Evolutionary conservation across 257 asterid genomes (phyloP).

Genomic region (Osmanthus fragrans): DNA sequence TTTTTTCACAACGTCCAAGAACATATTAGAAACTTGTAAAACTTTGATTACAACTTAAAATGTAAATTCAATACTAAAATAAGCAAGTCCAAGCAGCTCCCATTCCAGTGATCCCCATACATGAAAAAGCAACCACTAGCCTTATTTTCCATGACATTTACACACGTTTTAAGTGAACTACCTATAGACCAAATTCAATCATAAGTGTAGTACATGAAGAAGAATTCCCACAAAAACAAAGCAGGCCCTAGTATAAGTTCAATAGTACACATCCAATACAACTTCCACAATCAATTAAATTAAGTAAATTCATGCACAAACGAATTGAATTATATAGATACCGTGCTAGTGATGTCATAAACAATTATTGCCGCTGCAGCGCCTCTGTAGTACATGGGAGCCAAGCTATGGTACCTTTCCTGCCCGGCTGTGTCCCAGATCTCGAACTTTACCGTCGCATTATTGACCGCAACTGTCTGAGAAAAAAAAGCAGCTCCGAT

Average conservation of each 20-base stretch:
- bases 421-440: slow-evolving; percentile 99
- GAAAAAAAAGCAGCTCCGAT: slow-evolving; percentile 97
- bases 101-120: not conserved
- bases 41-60: not conserved
- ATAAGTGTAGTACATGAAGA: not conserved
- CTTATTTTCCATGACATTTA: not conserved
- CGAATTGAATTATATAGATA: slow-evolving; percentile 19
- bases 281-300: not conserved
- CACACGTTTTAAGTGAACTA: not conserved
- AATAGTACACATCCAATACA: not conserved
- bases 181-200: not conserved
- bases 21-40: not conserved
- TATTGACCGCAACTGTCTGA: slow-evolving; percentile 71
- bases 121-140: not conserved
- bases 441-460: slow-evolving; percentile 87
- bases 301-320: not conserved
- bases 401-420: slow-evolving; percentile 98
- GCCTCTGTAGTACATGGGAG: slow-evolving; percentile 97
- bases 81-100: not conserved
- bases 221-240: not conserved
- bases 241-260: not conserved
- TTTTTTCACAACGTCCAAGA: not conserved
- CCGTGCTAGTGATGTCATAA: slow-evolving; percentile 85
- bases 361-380: slow-evolving; percentile 98
- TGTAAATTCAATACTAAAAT: not conserved